These are phyloP conservation scores for Amanita exitialis DNA, from an alignment of 768 basidiomycete species.

Conservation along the genomic window DNA sequence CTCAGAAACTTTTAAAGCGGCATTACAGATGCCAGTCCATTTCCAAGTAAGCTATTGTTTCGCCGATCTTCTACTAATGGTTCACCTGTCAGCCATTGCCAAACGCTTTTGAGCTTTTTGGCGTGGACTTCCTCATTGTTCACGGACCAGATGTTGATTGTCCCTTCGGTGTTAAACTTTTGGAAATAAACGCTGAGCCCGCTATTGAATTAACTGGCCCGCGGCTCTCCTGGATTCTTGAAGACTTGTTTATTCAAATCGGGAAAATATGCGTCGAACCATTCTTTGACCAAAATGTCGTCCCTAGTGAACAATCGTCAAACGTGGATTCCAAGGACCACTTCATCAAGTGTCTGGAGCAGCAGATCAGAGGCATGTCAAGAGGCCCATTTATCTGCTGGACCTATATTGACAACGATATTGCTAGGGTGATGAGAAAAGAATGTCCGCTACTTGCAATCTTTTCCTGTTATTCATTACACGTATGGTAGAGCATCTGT, in stretches of 20 bases:
- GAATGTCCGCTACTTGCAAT: neutral
- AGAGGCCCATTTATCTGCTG: neutral
- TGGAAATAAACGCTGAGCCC: constrained; percentile 93
- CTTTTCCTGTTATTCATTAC: neutral
- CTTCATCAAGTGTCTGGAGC: constrained; percentile 61
- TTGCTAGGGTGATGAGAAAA: neutral
- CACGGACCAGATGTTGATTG: constrained; percentile 17
- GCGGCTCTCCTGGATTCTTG: constrained; percentile 69
- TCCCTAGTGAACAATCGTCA: constrained; percentile 23
- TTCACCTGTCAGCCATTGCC: constrained; percentile 50
- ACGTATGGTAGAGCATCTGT: too few relatives aligned
- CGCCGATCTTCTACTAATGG: neutral
- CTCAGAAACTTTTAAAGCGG: constrained; percentile 80
- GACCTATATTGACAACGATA: neutral
- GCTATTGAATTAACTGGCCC: constrained; percentile 91
- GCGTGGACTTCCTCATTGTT: constrained; percentile 82
- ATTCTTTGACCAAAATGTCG: constrained; percentile 31
- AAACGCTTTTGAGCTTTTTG: constrained; percentile 93
- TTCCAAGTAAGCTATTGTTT: constrained; percentile 55
- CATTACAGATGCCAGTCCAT: constrained; percentile 68
- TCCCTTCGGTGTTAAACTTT: constrained; percentile 54
- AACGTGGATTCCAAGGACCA: constrained; percentile 43
- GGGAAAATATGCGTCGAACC: constrained; percentile 61
- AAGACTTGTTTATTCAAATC: constrained; percentile 70
- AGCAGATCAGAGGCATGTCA: constrained; percentile 25